These are phyloP conservation scores for Zygosaccharomyces pseudorouxii DNA, from an alignment of 805 yeast species.

Conservation along the genomic window DNA sequence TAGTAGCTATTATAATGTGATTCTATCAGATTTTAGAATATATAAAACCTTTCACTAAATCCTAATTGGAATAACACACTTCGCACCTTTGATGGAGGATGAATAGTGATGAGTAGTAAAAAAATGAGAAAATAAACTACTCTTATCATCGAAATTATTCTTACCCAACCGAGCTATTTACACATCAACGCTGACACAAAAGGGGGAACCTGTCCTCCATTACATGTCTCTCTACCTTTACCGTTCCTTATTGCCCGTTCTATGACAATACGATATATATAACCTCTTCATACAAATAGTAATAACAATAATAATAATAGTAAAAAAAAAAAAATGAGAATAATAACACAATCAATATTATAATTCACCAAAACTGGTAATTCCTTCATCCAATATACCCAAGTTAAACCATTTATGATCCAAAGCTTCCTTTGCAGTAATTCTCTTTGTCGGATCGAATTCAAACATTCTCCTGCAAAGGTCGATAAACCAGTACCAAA, in stretches of 20 bases:
- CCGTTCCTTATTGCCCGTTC: constrained; percentile 1
- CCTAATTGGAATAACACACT: no score
- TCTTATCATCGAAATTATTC: no score
- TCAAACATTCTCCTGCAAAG: constrained; percentile 59
- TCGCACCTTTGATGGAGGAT: no score
- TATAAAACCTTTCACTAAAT: no score
- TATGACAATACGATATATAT: constrained; percentile 4
- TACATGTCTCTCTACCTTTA: neutral
- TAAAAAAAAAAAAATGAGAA: constrained; percentile 9
- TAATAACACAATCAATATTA: constrained; percentile 4
- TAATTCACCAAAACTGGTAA: constrained; percentile 27
- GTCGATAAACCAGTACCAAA: constrained; percentile 81
- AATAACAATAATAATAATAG: constrained; percentile 2
- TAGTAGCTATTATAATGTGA: no score
- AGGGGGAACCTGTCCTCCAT: constrained; percentile 1
- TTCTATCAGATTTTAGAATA: no score
- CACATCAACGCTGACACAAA: neutral
- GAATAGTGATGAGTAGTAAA: neutral
- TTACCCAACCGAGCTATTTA: constrained; percentile 2
- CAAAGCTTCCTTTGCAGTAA: constrained; percentile 71
- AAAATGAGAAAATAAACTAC: no score
- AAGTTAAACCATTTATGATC: constrained; percentile 77
- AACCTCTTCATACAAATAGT: constrained; percentile 3
- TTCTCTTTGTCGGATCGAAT: constrained; percentile 67
- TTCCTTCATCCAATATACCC: constrained; percentile 56